These are phyloP conservation scores for barrel medic (Medicago truncatula) DNA, from an alignment of 306 rosid species.

Conservation along the genomic window MtrunA17r5.0-ANR NC_053045.1:1038001-1038500, in stretches of 20 bases:
- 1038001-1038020: neutral
- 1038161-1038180: neutral
- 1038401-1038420: conserved; percentile 91
- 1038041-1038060: neutral
- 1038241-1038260: neutral
- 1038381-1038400: conserved; percentile 85
- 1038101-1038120: too few relatives aligned
- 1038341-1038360: neutral
- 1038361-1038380: conserved; percentile 81
- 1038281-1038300: neutral
- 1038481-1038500: neutral
- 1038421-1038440: conserved; percentile 70
- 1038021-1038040: neutral
- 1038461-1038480: neutral
- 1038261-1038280: neutral
- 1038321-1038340: neutral
- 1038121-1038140: too few relatives aligned
- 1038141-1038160: too few relatives aligned
- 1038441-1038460: conserved; percentile 2
- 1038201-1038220: too few relatives aligned
- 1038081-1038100: too few relatives aligned
- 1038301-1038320: neutral
- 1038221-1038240: neutral
- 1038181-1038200: neutral
- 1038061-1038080: too few relatives aligned